Base-by-base conservation (phyloP, 2,329 filamentous ascomycete genomes). In the Stagonosporopsis rhizophila region DNA sequence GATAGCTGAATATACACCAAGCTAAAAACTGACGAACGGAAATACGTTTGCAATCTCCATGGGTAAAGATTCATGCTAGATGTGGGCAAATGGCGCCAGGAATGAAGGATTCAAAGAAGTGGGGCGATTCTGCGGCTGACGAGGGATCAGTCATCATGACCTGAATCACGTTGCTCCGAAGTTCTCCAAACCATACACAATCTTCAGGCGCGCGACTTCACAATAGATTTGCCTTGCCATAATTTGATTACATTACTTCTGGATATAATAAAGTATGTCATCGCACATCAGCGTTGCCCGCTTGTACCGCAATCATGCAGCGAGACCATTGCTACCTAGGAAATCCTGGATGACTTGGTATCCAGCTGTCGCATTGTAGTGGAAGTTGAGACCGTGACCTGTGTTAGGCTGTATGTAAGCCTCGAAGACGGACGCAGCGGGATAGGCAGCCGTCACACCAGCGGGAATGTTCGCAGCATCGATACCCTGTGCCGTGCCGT, bases 361-460 rank as follows among this genome's bases (percentile, higher is more conserved):
- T 1, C 72, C 78, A 22, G 61, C 76, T n/a, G 74, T 74, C 1
- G 75, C 61, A 25, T 77, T 77, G 52, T 78, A 79, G 48, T 79
- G 73, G 19, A 82, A 67, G 64, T 83, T 86, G 19, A 87, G 64
- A 77, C 70, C 71, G 37, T 76, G 74, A 0, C 62, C 74, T 30
- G 83, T 81, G 3, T 78, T 76, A 0, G 81, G 79, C 1, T 88
- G 81, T 17, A 88, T 78, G 40, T 81, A 81, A 0, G 83, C 76
- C 55, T 83, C 77, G 65, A 88, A 87, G 0, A 71, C 70, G 0
- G 67, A 78, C 0, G 82, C 77, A 14, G 81, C 75, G 2, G 77
- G 75, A 62, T 85, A 84, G 27, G 73, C 73, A 39, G 59, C 46
- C 46, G 63, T 68, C 0, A 80, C 81, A 20, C 70, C 68, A 11